Percentiles rank a stretch among this genome's conserved stretches.
These are phyloP conservation scores for Fusarium sp. DNA, from an alignment of 2,329 filamentous ascomycete species.

Conservation along the genomic window DNA sequence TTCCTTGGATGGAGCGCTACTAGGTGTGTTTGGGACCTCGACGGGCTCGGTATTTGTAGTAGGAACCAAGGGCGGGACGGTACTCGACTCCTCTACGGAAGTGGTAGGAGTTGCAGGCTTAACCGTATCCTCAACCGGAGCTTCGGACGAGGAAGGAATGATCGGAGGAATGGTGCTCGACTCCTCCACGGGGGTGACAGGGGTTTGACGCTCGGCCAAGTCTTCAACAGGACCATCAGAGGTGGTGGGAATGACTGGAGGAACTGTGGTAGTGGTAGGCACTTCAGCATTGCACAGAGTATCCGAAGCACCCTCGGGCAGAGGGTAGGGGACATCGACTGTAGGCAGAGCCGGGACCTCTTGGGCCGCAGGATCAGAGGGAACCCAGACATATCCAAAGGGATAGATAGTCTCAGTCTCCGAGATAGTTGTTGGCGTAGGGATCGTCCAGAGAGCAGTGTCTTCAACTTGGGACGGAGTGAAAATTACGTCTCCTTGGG, in stretches of 20 bases:
- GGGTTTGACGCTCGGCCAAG: not conserved
- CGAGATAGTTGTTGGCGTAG: slow-evolving; percentile 2
- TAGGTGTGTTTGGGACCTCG: not conserved
- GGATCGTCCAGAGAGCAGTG: slow-evolving; percentile 10
- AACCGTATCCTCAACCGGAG: not conserved
- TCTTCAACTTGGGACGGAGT: slow-evolving; percentile 15
- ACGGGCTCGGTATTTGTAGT: not conserved
- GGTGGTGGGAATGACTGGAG: not conserved
- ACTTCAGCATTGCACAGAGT: not conserved
- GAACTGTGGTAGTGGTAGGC: not conserved
- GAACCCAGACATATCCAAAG: slow-evolving; percentile 22
- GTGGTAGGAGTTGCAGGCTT: not conserved
- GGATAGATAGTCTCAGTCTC: slow-evolving; percentile 16
- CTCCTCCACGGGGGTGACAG: not conserved
- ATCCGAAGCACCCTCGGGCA: not conserved
- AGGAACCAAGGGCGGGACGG: not conserved
- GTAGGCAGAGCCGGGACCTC: slow-evolving; percentile 6
- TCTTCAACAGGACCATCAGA: not conserved
- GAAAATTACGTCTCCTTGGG: slow-evolving; percentile 19
- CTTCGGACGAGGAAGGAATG: not conserved
- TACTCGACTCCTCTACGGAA: not conserved
- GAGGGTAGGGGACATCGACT: not conserved
- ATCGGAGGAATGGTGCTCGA: not conserved
- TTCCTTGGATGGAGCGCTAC: not conserved
- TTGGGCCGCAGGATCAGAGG: not conserved